Percentiles rank a stretch among this genome's conserved stretches.
phyloP scores from a whole-genome alignment of 2,329 filamentous ascomycete genomes.

The Ophiostoma tasmaniense region DNA sequence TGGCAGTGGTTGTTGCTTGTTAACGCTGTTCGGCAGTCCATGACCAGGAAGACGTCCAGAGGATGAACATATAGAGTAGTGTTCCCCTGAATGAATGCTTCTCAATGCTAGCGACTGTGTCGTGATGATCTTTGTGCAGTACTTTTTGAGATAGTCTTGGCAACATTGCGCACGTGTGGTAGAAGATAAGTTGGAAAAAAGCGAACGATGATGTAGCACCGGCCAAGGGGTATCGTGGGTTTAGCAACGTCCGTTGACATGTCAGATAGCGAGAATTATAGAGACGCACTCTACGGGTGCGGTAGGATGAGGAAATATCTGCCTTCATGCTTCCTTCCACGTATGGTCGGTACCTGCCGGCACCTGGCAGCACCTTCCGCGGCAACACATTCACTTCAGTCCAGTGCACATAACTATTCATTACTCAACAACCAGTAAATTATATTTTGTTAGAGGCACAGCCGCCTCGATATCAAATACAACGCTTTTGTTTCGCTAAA shows the following conservation, averaged over 20 bases:
- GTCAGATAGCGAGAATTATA: not conserved
- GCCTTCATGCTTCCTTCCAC: not conserved
- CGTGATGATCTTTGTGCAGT: too few relatives aligned
- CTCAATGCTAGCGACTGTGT: too few relatives aligned
- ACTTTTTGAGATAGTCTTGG: not conserved
- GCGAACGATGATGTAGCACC: not conserved
- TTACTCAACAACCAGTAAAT: not conserved
- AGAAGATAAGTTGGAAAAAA: too few relatives aligned
- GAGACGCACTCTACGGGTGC: not conserved
- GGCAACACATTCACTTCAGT: not conserved
- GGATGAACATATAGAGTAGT: too few relatives aligned
- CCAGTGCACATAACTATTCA: not conserved
- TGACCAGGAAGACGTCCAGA: too few relatives aligned
- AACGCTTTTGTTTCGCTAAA: not conserved
- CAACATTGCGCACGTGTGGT: too few relatives aligned
- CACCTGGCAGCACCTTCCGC: not conserved
- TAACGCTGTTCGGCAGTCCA: too few relatives aligned
- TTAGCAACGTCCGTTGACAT: too few relatives aligned
- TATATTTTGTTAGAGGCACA: not conserved
- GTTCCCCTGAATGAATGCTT: too few relatives aligned
- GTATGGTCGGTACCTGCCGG: not conserved
- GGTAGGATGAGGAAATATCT: not conserved
- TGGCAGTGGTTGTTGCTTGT: too few relatives aligned
- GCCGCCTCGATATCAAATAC: not conserved
- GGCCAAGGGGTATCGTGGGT: not conserved